These are phyloP conservation scores for Knoxdaviesia capensis DNA, from an alignment of 2,329 filamentous ascomycete genomes.

Conservation along the genomic window DNA sequence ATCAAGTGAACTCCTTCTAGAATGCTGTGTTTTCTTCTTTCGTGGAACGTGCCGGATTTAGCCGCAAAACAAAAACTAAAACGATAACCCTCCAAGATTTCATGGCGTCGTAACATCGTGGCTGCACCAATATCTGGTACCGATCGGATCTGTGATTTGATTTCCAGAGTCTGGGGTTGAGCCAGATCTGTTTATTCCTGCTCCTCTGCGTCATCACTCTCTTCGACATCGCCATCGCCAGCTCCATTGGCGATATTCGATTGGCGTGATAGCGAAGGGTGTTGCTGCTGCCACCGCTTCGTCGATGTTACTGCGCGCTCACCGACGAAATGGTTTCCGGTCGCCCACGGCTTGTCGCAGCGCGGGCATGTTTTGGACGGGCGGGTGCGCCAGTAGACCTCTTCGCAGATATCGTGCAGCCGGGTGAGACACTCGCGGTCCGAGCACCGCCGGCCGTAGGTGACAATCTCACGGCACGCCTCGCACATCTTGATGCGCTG, in stretches of 20 bases:
- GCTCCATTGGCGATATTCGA: conserved; percentile 10
- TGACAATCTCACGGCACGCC: conserved; percentile 79
- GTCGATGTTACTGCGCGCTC: conserved; percentile 35
- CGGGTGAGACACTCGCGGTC: conserved; percentile 47
- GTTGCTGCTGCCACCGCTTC: conserved; percentile 21
- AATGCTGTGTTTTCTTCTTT: too few relatives aligned
- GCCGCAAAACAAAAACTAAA: too few relatives aligned
- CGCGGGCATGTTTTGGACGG: conserved; percentile 42
- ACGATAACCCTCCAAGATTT: too few relatives aligned
- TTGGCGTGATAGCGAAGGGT: not conserved
- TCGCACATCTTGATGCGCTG: conserved; percentile 71
- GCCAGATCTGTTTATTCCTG: conserved; percentile 8
- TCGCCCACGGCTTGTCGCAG: conserved; percentile 30
- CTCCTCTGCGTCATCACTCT: conserved; percentile 9
- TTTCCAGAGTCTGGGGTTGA: not conserved
- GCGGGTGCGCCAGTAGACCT: conserved; percentile 51
- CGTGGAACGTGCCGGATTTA: too few relatives aligned
- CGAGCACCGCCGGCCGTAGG: conserved; percentile 58
- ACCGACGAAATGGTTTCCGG: conserved; percentile 28
- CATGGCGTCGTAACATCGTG: too few relatives aligned
- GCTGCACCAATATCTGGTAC: too few relatives aligned
- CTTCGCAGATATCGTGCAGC: conserved; percentile 58
- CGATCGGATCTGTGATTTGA: not conserved
- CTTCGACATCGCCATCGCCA: conserved; percentile 9
- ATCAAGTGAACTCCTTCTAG: too few relatives aligned